These are phyloP conservation scores for Fusarium sp. DNA, from an alignment of 2,329 filamentous ascomycete species.

Conservation along the genomic window DNA sequence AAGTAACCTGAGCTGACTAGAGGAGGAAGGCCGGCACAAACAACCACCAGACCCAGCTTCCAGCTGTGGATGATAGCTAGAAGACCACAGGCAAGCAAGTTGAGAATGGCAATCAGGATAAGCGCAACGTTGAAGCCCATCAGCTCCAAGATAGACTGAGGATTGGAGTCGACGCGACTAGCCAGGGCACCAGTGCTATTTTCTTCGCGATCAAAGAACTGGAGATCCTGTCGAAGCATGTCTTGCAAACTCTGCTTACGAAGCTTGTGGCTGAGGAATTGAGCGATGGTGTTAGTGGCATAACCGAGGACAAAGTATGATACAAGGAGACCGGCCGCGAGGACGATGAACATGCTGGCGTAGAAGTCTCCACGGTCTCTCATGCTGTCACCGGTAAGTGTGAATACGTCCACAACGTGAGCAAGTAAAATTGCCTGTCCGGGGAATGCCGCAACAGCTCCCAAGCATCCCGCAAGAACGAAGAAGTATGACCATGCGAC, in stretches of 20 bases:
- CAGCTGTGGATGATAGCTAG: constrained; percentile 59
- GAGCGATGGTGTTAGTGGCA: constrained; percentile 49
- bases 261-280: constrained; percentile 45
- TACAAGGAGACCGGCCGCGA: constrained; percentile 59
- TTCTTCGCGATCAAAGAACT: constrained; percentile 57
- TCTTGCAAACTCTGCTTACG: constrained; percentile 44
- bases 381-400: constrained; percentile 49
- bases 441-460: constrained; percentile 54
- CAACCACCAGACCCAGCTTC: constrained; percentile 62
- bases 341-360: constrained; percentile 66
- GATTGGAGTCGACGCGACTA: constrained; percentile 52
- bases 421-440: constrained; percentile 59
- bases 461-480: constrained; percentile 48
- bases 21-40: constrained; percentile 56
- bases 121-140: constrained; percentile 58
- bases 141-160: constrained; percentile 55
- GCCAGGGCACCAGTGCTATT: constrained; percentile 55
- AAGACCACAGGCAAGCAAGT: constrained; percentile 53
- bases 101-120: constrained; percentile 54
- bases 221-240: constrained; percentile 56
- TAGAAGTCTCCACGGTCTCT: constrained; percentile 61
- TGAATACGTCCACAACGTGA: constrained; percentile 57
- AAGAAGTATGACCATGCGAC: constrained; percentile 52
- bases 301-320: constrained; percentile 57
- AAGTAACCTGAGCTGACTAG: constrained; percentile 53